Conservation (phyloP, 2,329 filamentous ascomycete species). For the Hypoxylon sp. region DNA sequence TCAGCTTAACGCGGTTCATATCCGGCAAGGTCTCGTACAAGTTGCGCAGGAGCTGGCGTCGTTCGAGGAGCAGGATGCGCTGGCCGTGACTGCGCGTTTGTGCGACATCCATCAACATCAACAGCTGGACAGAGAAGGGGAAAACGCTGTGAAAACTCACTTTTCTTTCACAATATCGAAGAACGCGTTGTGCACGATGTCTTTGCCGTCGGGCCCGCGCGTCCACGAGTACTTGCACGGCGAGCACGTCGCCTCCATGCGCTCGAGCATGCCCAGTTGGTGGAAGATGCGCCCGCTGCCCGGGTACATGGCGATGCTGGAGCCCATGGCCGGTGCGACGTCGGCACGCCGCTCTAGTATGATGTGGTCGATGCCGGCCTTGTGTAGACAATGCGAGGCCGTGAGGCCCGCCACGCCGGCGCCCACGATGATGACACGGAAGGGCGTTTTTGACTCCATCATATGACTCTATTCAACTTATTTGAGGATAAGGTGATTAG, state of each 20-base stretch:
- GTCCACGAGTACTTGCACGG: constrained; percentile 13
- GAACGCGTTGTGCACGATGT: neutral
- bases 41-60: constrained; percentile 40
- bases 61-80: constrained; percentile 37
- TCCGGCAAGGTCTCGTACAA: constrained; percentile 39
- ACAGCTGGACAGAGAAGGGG: neutral
- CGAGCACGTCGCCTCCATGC: constrained; percentile 34
- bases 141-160: neutral
- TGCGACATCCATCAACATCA: neutral
- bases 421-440: constrained; percentile 37
- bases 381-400: constrained; percentile 56
- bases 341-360: constrained; percentile 55
- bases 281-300: constrained; percentile 56
- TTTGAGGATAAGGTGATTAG: neutral
- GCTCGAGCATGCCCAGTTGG: constrained; percentile 56
- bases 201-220: constrained; percentile 30
- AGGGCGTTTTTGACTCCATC: neutral
- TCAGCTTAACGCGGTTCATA: constrained; percentile 39
- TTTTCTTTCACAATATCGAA: constrained; percentile 10
- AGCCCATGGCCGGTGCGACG: constrained; percentile 56
- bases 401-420: constrained; percentile 53
- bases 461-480: neutral
- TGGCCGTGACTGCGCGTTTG: constrained; percentile 29
- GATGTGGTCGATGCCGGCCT: constrained; percentile 57
- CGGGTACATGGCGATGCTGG: constrained; percentile 55